Evolutionary conservation across 352 stramenopile genomes (phyloP), one percentile per base, ranked within the genome.

Genomic region (Pythium aquatile): DNA sequence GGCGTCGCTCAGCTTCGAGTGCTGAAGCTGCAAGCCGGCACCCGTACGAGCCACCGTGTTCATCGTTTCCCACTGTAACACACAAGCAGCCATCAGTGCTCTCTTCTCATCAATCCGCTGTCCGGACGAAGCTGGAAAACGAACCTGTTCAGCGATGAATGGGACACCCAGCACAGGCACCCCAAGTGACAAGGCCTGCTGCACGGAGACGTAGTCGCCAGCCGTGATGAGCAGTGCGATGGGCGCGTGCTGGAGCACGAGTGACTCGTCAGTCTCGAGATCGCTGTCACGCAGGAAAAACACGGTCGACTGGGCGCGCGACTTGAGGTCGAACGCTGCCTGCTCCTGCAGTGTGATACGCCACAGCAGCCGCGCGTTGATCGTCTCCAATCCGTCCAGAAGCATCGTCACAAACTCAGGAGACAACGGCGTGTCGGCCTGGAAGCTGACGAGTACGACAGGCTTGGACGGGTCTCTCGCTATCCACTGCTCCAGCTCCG

Each of bases 91-190:
- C 32, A 61, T 16, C 3, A 26, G 30, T 17, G 28, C 20, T 24
- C 20, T 24, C 20, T 24, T 24, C 20, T 24, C 20, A 24, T 24
- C 20, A 24, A 24, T 24, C 20, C 20, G 1, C 20, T 24, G 20
- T 24, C 20, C 20, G 32, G 24, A 55, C 2, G 24, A 35, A 24
- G 32, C 7, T 47, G 39, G 11, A 28, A 3, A 13, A 47, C 58
- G 8, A 29, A 85, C 78, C 71, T 88, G 84, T 58, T 95, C 86
- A 1, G 87, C 85, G 0, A 83, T 86, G 58, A 88, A 79, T 4
- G 85, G 85, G n/a, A 94, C 61, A 14, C 76, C 82, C 17, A 94
- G 71, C 30, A 95, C 73, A 16, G 87, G 85, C 4, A 86, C 70
- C 5, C 85, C 83, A 6, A 70, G 67, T 6, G 78, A 62, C 7